Conservation (phyloP, 208 protist species). For the Trypanosoma platydactyli region DNA sequence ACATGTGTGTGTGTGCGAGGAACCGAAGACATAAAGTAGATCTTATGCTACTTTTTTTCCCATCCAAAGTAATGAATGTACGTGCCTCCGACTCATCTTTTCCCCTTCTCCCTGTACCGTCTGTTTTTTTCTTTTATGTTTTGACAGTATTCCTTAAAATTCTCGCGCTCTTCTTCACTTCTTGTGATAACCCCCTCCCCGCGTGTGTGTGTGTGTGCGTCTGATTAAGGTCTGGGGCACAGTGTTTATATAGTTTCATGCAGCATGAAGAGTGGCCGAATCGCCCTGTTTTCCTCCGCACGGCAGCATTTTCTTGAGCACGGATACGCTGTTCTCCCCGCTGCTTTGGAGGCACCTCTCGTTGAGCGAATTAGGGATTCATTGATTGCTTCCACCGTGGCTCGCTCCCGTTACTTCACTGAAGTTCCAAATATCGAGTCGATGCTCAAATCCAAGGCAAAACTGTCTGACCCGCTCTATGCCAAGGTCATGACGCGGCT, state of each 20-base stretch:
- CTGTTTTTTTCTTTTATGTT: constrained; percentile 24
- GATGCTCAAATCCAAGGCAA: constrained; percentile 49
- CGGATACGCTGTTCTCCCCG: constrained; percentile 76
- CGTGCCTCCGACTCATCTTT: constrained; percentile 12
- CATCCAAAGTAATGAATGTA: constrained; percentile 27
- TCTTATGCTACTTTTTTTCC: background rate
- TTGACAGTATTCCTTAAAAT: too few relatives aligned
- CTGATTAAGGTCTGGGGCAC: too few relatives aligned
- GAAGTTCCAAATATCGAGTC: constrained; percentile 71
- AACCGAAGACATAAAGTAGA: background rate
- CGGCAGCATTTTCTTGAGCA: constrained; percentile 75
- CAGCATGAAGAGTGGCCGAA: constrained; percentile 11
- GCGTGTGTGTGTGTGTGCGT: background rate
- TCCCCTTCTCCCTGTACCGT: constrained; percentile 6
- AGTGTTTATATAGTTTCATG: constrained; percentile 19
- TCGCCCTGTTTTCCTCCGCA: constrained; percentile 53
- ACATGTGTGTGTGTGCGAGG: constrained; percentile 5
- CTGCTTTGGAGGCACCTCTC: constrained; percentile 32
- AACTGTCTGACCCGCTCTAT: constrained; percentile 54
- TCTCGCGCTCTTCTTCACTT: too few relatives aligned
- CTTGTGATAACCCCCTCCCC: background rate
- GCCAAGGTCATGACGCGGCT: constrained; percentile 47
- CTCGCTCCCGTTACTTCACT: constrained; percentile 51
- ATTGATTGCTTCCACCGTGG: constrained; percentile 46
- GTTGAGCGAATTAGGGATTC: constrained; percentile 41